These are phyloP conservation scores for Caryopteris hybrid DNA, from an alignment of 305 asterid species.

Conservation along the genomic window DNA sequence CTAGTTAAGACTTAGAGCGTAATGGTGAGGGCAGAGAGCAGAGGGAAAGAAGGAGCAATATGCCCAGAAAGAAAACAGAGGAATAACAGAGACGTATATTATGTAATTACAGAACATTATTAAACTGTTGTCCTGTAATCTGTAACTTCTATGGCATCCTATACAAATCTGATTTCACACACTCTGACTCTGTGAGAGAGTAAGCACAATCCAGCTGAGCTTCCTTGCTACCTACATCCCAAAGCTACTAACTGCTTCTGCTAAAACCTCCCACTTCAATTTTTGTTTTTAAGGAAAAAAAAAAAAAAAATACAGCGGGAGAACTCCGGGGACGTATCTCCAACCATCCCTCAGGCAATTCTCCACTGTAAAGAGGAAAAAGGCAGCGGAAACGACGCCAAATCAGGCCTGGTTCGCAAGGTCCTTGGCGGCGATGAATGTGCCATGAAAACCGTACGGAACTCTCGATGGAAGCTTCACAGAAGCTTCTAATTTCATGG, in stretches of 20 bases:
- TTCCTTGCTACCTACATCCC: slow-evolving; percentile 49
- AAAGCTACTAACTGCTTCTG: slow-evolving; percentile 76
- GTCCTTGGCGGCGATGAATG: slow-evolving; percentile 60
- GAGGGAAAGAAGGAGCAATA: too few relatives aligned
- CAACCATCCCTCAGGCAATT: slow-evolving; percentile 81
- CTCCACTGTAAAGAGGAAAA: slow-evolving; percentile 22
- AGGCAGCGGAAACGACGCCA: neutral
- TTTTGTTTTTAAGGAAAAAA: neutral
- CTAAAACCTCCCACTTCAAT: slow-evolving; percentile 47
- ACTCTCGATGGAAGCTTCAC: slow-evolving; percentile 82
- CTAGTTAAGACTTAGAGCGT: too few relatives aligned
- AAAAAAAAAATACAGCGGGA: slow-evolving; percentile 5
- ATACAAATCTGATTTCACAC: too few relatives aligned
- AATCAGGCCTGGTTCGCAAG: slow-evolving; percentile 53
- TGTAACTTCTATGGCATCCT: slow-evolving; percentile 18
- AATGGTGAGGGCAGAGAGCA: too few relatives aligned
- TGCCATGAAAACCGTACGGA: slow-evolving; percentile 92
- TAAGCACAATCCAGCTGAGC: slow-evolving; percentile 80
- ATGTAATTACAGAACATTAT: neutral
- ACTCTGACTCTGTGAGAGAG: slow-evolving; percentile 46
- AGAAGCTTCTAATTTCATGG: slow-evolving; percentile 58
- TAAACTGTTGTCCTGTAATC: slow-evolving; percentile 6
- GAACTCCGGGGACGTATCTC: slow-evolving; percentile 78
- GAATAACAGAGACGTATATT: slow-evolving; percentile 20
- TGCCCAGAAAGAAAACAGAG: slow-evolving; percentile 31